Percentiles rank a stretch among this genome's conserved stretches.
These are phyloP conservation scores for Botrytis cinerea DNA, from an alignment of 2,329 filamentous ascomycete genomes.

Conservation along the genomic window DNA sequence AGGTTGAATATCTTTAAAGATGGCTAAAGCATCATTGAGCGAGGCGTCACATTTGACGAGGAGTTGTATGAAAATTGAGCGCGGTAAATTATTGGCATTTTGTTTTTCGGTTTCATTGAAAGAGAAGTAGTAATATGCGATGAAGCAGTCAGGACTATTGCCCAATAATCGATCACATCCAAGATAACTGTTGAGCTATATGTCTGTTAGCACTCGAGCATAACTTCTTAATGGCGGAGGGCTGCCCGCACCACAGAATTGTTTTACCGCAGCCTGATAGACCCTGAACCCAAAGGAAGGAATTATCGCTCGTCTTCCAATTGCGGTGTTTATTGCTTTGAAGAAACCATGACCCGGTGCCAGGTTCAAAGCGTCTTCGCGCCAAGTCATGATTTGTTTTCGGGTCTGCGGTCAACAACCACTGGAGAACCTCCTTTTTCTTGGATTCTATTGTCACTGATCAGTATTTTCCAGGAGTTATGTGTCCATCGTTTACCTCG, in stretches of 20 bases:
- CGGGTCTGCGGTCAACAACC: not conserved
- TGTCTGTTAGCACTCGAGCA: not conserved
- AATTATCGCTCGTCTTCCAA: not conserved
- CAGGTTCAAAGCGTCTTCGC: not conserved
- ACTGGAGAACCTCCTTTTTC: not conserved
- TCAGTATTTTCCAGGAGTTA: not conserved
- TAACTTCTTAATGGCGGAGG: not conserved
- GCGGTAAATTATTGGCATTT: not conserved
- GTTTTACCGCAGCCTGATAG: conserved; percentile 15
- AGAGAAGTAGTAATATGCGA: conserved; percentile 14
- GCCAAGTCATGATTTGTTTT: conserved; percentile 2
- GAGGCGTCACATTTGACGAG: not conserved
- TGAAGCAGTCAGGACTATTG: not conserved
- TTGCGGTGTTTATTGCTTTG: not conserved
- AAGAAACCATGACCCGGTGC: conserved; percentile 9
- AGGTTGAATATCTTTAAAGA: not conserved
- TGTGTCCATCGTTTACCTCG: not conserved
- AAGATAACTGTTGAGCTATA: conserved; percentile 10
- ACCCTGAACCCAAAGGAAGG: conserved; percentile 8
- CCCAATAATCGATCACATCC: not conserved
- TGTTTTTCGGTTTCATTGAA: conserved; percentile 7
- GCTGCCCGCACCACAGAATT: not conserved
- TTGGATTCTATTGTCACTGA: not conserved
- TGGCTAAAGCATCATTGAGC: not conserved
- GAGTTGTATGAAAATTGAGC: not conserved